phyloP scores from a whole-genome alignment of 192 early-diverging fungal species.

The Linnemannia hyalina region DNA sequence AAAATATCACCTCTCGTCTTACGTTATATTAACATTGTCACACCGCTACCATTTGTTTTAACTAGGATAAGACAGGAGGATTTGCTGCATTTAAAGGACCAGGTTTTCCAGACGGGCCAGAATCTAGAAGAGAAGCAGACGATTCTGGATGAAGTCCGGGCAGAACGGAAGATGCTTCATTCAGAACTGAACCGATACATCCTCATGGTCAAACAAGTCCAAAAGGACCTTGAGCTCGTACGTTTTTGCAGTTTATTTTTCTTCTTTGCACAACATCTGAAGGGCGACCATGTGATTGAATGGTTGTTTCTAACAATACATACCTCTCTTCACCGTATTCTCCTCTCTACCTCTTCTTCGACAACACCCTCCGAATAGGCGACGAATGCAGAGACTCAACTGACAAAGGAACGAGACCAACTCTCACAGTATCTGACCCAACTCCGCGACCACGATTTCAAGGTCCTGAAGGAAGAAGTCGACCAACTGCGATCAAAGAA shows the following conservation, averaged over 20 bases:
- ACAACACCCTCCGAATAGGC: not conserved
- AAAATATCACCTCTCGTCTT: too few species aligned
- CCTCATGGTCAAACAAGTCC: slow-evolving; percentile 47
- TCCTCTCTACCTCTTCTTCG: not conserved
- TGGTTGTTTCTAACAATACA: not conserved
- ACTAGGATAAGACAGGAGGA: slow-evolving; percentile 44
- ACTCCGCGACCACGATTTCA: slow-evolving; percentile 38
- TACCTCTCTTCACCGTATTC: not conserved
- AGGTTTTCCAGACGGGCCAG: slow-evolving; percentile 30
- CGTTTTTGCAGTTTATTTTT: not conserved
- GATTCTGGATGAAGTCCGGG: slow-evolving; percentile 35
- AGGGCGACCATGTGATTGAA: not conserved
- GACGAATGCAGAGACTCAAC: slow-evolving; percentile 28
- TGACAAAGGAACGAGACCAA: slow-evolving; percentile 46
- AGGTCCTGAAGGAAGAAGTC: slow-evolving; percentile 44
- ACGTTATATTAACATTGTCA: not conserved
- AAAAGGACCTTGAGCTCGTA: slow-evolving; percentile 49
- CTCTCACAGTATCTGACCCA: slow-evolving; percentile 38
- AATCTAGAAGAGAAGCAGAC: slow-evolving; percentile 40
- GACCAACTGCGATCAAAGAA: slow-evolving; percentile 32
- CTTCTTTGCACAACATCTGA: not conserved
- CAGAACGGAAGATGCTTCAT: slow-evolving; percentile 40
- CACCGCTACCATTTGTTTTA: not conserved
- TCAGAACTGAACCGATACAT: slow-evolving; percentile 37
- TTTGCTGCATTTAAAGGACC: slow-evolving; percentile 38